A percentile compares a stretch with the other conserved stretches of the same genome.
phyloP scores from a whole-genome alignment of 306 rosid species.

The Psophocarpus tetragonolobus region DNA sequence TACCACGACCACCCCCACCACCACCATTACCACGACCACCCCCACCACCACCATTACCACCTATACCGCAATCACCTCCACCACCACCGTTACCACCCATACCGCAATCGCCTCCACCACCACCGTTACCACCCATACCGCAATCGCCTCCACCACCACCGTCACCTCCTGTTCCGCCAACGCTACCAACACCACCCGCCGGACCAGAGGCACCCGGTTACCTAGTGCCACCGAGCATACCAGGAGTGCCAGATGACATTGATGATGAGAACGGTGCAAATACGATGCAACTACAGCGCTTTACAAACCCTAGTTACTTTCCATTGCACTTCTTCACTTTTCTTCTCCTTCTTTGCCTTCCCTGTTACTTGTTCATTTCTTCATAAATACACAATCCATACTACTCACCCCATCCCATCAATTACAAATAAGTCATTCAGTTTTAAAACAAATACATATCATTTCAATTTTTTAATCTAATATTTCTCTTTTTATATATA shows the following conservation, averaged over 20 bases:
- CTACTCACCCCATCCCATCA: too few relatives aligned
- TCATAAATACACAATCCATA: too few relatives aligned
- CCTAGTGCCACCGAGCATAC: not conserved
- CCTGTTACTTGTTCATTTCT: conserved; percentile 3
- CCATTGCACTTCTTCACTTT: not conserved
- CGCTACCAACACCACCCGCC: too few relatives aligned
- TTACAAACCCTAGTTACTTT: not conserved
- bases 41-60: not conserved
- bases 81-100: not conserved
- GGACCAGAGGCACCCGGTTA: too few relatives aligned
- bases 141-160: too few relatives aligned
- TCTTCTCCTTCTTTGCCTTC: conserved; percentile 8
- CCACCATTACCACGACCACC: conserved; percentile 20
- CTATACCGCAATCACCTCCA: not conserved
- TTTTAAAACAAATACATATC: too few relatives aligned
- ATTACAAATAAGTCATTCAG: too few relatives aligned
- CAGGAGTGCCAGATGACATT: too few relatives aligned
- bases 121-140: not conserved
- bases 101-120: not conserved
- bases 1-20: conserved; percentile 21
- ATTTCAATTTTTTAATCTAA: too few relatives aligned
- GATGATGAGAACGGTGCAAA: not conserved
- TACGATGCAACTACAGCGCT: not conserved
- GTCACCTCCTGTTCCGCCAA: too few relatives aligned
- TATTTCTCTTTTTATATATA: too few relatives aligned